phyloP scores from a whole-genome alignment of 148 eudicot genomes.

The Oxyria digyna region DNA sequence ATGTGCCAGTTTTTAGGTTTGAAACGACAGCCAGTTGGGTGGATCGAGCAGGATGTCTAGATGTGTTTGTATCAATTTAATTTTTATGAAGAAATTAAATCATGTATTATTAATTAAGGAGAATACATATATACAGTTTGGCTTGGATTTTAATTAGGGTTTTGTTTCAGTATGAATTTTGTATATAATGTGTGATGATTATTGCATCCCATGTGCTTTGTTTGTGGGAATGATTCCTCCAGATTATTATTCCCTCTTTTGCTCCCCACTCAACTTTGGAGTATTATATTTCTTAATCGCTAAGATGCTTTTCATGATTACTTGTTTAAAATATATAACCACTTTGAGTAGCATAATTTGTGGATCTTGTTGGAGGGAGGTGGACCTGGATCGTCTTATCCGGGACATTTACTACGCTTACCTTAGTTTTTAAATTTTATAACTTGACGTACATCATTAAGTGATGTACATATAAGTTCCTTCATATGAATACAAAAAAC shows the following conservation, averaged over 20 bases:
- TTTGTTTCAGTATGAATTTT: background rate
- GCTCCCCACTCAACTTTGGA: constrained; percentile 2
- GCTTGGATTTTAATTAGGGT: background rate
- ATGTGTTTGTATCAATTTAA: background rate
- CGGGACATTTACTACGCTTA: background rate
- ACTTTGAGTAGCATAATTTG: background rate
- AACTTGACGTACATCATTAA: background rate
- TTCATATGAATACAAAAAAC: background rate
- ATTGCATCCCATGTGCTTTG: background rate
- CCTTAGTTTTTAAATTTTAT: background rate
- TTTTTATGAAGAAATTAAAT: background rate
- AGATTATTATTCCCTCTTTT: background rate
- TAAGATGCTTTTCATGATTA: background rate
- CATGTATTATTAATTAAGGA: constrained; percentile 3
- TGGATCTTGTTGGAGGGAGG: background rate
- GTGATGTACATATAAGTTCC: background rate
- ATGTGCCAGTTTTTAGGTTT: background rate
- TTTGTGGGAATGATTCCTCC: background rate
- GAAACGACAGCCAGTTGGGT: background rate
- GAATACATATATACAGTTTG: constrained; percentile 1
- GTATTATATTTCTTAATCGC: background rate
- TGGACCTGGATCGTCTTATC: background rate
- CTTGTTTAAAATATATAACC: background rate
- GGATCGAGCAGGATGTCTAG: background rate
- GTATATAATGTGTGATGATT: background rate